Conservation (phyloP, 371 early-diverging fungal species). For the Rhizopus sp. region DNA sequence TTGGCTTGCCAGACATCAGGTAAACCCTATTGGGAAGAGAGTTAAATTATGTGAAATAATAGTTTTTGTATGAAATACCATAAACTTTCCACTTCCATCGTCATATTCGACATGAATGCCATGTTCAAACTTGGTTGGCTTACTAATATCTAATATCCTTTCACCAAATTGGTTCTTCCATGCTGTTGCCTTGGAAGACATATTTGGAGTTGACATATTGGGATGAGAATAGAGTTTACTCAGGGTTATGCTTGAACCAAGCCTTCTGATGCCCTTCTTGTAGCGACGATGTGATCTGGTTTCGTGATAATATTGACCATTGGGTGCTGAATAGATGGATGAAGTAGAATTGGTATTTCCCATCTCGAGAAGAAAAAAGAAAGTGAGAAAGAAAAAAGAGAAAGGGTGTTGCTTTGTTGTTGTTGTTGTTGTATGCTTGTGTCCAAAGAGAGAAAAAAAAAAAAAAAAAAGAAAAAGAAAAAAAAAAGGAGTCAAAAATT, state of each 20-base stretch:
- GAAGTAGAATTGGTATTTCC: slow-evolving; percentile 19
- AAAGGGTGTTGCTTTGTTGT: neutral
- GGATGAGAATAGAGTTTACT: slow-evolving; percentile 19
- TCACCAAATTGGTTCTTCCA: slow-evolving; percentile 31
- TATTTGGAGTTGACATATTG: slow-evolving; percentile 17
- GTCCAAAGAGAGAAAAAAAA: neutral
- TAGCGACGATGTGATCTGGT: neutral
- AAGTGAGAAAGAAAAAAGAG: no score
- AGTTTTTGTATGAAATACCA: slow-evolving; percentile 29
- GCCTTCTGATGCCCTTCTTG: slow-evolving; percentile 5
- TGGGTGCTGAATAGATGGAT: slow-evolving; percentile 22
- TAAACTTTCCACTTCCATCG: slow-evolving; percentile 49
- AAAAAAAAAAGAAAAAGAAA: neutral
- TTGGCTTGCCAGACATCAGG: slow-evolving; percentile 60
- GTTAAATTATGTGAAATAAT: neutral
- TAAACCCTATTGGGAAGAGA: slow-evolving; percentile 31
- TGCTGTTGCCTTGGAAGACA: slow-evolving; percentile 19
- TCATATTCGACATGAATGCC: slow-evolving; percentile 63
- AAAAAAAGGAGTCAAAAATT: neutral
- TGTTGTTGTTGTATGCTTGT: slow-evolving; percentile 1
- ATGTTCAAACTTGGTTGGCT: slow-evolving; percentile 58
- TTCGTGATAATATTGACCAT: slow-evolving; percentile 7
- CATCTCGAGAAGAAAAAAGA: slow-evolving; percentile 8
- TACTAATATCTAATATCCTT: slow-evolving; percentile 52
- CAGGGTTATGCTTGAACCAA: slow-evolving; percentile 24